Evolutionary conservation across 192 early-diverging fungal species (phyloP), one percentile per base, ranked within the genome.

Genomic region (Helicostylum pulchrum): DNA sequence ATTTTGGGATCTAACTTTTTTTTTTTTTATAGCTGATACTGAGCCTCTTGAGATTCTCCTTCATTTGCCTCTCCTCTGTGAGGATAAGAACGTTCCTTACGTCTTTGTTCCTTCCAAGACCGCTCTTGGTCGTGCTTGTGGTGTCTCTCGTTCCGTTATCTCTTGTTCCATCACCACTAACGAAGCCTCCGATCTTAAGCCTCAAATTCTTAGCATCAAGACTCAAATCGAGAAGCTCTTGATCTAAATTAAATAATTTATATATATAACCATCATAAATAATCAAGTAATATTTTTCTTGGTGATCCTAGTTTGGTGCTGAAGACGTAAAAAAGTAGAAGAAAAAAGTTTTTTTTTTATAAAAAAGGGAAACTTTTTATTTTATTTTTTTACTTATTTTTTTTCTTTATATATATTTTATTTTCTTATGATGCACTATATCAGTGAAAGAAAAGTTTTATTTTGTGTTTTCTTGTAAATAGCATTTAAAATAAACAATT

Each of bases 61-160:
- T 49, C 95, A 99, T 85, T 78, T 99, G 61, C 97, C 97, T 21
- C 86, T 99, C 7, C 82, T 97, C 63, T 97, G 97, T 82, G 97
- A 99, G 82, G 97, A 99, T 82, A 99, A 99, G 92, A 99, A 99
- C 87, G 97, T 99, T 49, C 97, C 97, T 46, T 99, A 99, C 76
- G 95, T 99, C 39, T 99, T 99, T 77, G 92, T 99, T 54, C 94
- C 94, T 61, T 95, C 93, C 76, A 97, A 96, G 87, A 87, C 85
- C 20, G 95, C 95, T 31, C 83, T 99, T 17, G 97, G 97, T 63
- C 92, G 97, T 79, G 94, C 97, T 36, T 97, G 95, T 77, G 95
- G 97, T 74, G 95, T 99, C 34, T 92, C 94, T 34, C 90, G 95
- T 52, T 76, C 93, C 30, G 95, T 99, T 30, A 91, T 99, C 73